Conservation (phyloP, 2,329 filamentous ascomycete genomes). For the Paraphoma chrysanthemicola region DNA sequence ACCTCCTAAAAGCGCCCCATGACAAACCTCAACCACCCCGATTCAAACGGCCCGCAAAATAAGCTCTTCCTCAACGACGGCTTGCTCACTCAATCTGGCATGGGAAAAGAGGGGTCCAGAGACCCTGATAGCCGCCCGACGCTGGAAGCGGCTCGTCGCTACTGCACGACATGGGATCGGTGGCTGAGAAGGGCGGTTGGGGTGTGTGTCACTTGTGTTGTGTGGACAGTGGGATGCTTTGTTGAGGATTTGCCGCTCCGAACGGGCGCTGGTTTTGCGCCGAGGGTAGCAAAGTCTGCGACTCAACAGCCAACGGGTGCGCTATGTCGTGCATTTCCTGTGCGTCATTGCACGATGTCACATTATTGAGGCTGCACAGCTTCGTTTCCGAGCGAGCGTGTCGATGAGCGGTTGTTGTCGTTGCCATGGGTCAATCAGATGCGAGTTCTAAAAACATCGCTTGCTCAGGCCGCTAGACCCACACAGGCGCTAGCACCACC, state of each 20-base stretch:
- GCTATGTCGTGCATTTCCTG: not conserved
- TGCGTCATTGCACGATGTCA: not conserved
- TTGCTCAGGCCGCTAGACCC: constrained; percentile 9
- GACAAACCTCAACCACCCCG: constrained; percentile 9
- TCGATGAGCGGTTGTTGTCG: not conserved
- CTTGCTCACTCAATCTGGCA: not conserved
- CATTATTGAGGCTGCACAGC: not conserved
- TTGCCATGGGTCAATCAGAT: not conserved
- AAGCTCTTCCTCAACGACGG: constrained; percentile 18
- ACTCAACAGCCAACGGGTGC: not conserved
- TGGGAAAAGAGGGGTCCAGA: not conserved
- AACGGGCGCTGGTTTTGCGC: too few species aligned
- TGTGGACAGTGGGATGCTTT: not conserved
- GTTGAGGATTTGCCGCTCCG: constrained; percentile 9
- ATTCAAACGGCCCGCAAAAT: constrained; percentile 19
- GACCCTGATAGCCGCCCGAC: not conserved
- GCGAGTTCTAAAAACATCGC: constrained; percentile 17
- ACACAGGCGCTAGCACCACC: constrained; percentile 12
- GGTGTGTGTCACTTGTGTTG: not conserved
- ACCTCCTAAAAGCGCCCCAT: not conserved
- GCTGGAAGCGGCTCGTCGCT: not conserved
- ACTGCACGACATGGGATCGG: constrained; percentile 4
- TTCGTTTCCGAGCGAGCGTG: not conserved
- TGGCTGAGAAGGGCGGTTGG: not conserved
- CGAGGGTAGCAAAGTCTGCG: not conserved